Conservation (phyloP, 306 rosid genomes). For the Corylus heterophylla region DNA sequence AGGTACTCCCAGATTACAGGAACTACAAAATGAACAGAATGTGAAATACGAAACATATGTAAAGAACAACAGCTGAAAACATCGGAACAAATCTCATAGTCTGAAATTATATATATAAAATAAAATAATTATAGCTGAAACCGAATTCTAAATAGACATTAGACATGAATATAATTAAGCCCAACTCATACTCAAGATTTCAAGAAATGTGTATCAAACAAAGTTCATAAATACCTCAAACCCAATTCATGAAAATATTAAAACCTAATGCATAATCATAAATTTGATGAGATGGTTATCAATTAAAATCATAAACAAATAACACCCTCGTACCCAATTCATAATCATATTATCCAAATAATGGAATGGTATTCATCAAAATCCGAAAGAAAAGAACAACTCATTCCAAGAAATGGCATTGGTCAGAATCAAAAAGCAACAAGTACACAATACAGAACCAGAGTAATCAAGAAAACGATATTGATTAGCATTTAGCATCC, state of each 20-base stretch:
- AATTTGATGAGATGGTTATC: not conserved
- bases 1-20: not conserved
- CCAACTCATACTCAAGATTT: not conserved
- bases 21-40: conserved; percentile 12
- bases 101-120: not conserved
- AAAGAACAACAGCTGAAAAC: not conserved
- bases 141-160: not conserved
- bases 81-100: not conserved
- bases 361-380: not conserved
- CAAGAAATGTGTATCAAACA: not conserved
- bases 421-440: no score
- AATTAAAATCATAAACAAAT: not conserved
- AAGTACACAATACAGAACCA: no score
- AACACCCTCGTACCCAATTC: not conserved
- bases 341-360: not conserved
- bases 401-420: no score
- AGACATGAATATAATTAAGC: not conserved
- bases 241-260: not conserved
- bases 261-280: not conserved
- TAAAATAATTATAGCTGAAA: not conserved
- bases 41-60: not conserved
- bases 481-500: no score
- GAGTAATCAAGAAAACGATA: no score
- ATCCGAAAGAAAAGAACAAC: no score
- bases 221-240: not conserved